These are phyloP conservation scores for Cladophialophora bantiana DNA, from an alignment of 2,329 filamentous ascomycete species.

Conservation along the genomic window DNA sequence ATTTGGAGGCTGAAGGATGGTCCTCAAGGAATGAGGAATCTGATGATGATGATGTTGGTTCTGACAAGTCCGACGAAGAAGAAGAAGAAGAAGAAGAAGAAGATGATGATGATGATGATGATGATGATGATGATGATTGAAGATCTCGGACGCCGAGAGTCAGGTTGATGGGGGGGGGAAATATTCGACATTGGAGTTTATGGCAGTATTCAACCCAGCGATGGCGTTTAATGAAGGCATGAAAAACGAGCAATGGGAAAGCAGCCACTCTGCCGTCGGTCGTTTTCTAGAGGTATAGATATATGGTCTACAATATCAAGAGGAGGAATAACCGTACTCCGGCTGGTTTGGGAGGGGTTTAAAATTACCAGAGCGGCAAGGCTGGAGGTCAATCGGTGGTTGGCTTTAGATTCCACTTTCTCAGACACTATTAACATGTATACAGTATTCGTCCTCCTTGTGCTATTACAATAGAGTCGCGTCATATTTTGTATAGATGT, in stretches of 20 bases:
- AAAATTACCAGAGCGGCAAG: not conserved
- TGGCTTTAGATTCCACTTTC: not conserved
- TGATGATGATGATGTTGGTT: slow-evolving; percentile 30
- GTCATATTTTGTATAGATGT: no score
- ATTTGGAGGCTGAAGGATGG: slow-evolving; percentile 66
- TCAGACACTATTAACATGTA: not conserved
- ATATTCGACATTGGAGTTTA: not conserved
- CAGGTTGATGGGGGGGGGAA: not conserved
- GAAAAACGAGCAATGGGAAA: slow-evolving; percentile 10
- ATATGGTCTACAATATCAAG: not conserved
- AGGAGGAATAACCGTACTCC: not conserved
- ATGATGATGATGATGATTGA: slow-evolving; percentile 33
- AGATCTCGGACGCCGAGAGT: not conserved
- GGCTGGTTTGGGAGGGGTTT: not conserved
- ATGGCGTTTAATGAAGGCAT: slow-evolving; percentile 21
- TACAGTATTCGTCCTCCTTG: no score
- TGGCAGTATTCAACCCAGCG: slow-evolving; percentile 21
- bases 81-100: no score
- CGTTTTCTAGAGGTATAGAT: not conserved
- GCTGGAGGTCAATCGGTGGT: not conserved
- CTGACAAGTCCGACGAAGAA: slow-evolving; percentile 56
- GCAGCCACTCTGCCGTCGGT: not conserved
- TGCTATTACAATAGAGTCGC: no score
- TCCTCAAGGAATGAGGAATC: slow-evolving; percentile 49
- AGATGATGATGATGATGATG: slow-evolving; percentile 36